Conservation (phyloP, 2,329 filamentous ascomycete genomes). For the Calonectria multiphialidica region DNA sequence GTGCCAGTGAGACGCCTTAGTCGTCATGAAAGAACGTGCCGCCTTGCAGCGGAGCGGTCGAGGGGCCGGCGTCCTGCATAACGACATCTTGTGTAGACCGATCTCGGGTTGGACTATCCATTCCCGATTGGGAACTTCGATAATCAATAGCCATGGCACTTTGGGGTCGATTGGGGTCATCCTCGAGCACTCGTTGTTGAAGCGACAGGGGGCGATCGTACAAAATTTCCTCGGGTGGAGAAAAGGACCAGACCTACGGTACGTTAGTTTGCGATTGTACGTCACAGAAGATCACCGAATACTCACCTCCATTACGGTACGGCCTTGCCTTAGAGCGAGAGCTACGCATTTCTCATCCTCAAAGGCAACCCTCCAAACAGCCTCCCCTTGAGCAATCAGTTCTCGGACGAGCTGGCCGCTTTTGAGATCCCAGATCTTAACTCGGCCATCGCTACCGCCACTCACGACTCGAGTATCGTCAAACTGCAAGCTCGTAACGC, state of each 20-base stretch:
- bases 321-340: constrained; percentile 84
- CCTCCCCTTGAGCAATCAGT: constrained; percentile 90
- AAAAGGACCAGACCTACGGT: constrained; percentile 90
- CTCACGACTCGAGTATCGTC: constrained; percentile 96
- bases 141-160: constrained; percentile 64
- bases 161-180: constrained; percentile 60
- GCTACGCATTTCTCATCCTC: constrained; percentile 99
- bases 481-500: constrained; percentile 96
- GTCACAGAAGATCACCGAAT: background rate
- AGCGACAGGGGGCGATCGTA: constrained; percentile 66
- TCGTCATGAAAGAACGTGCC: constrained; percentile 66
- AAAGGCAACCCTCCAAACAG: constrained; percentile 97
- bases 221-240: constrained; percentile 80
- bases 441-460: constrained; percentile 95
- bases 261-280: constrained; percentile 43
- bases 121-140: constrained; percentile 46
- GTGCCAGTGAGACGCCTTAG: constrained; percentile 34
- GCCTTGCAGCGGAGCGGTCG: constrained; percentile 64
- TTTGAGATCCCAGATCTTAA: constrained; percentile 98
- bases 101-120: constrained; percentile 49
- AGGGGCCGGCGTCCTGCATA: constrained; percentile 68
- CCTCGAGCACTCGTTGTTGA: constrained; percentile 60
- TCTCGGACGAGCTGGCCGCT: constrained; percentile 92
- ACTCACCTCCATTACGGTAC: constrained; percentile 97
- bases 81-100: constrained; percentile 61